A percentile compares a stretch with the other conserved stretches of the same genome.
Evolutionary conservation across 2,329 filamentous ascomycete genomes (phyloP).

Genomic region (Stemphylium vesicarium): DNA sequence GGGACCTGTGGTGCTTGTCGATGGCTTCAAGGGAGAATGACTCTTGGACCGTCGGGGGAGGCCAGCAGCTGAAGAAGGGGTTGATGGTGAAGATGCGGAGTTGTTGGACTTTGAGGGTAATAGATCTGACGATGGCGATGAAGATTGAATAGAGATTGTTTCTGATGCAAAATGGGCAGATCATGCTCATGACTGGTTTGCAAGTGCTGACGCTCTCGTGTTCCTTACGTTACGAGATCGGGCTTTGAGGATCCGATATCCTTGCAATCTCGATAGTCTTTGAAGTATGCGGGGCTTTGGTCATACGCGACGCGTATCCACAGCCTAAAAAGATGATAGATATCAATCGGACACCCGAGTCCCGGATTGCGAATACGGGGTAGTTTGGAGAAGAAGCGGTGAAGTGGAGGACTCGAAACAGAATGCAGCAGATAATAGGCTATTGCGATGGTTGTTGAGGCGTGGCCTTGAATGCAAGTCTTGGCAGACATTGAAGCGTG

Average conservation of each 20-base stretch:
- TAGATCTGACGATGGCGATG: neutral
- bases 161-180: no score
- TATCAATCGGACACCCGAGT: no score
- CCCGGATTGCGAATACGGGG: neutral
- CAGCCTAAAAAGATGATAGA: no score
- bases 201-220: no score
- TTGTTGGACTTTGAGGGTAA: neutral
- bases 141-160: constrained; percentile 2
- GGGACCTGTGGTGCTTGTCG: constrained; percentile 39
- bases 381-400: neutral
- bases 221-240: no score
- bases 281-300: no score
- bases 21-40: constrained; percentile 33
- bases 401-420: neutral
- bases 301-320: no score
- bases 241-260: no score
- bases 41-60: neutral
- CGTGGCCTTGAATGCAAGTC: neutral
- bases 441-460: neutral
- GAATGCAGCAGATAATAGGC: neutral
- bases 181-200: no score
- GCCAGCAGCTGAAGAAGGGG: neutral
- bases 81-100: neutral
- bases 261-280: no score
- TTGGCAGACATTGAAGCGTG: neutral